phyloP scores from a whole-genome alignment of 2,329 filamentous ascomycete genomes.

The Alternaria postmessia region DNA sequence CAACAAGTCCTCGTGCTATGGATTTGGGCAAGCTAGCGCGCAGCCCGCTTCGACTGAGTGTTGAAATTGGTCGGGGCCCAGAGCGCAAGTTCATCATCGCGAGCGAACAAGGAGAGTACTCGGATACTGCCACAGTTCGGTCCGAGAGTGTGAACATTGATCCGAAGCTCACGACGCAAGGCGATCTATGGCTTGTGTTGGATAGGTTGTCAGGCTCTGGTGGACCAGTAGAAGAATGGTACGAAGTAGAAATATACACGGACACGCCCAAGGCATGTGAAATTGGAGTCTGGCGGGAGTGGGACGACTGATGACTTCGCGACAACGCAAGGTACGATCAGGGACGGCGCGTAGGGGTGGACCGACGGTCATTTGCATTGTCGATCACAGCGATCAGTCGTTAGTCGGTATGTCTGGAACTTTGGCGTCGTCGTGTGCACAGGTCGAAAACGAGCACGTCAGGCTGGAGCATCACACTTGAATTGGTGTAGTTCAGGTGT shows the following conservation, averaged over 20 bases:
- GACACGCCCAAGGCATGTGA: constrained; percentile 56
- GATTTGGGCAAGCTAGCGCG: constrained; percentile 42
- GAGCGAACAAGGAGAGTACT: constrained; percentile 77
- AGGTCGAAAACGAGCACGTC: background rate
- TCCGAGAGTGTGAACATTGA: constrained; percentile 78
- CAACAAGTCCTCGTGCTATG: constrained; percentile 36
- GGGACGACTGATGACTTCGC: constrained; percentile 46
- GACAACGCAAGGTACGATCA: background rate
- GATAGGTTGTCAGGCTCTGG: constrained; percentile 74
- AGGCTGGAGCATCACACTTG: background rate
- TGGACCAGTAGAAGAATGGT: constrained; percentile 57
- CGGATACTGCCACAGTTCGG: constrained; percentile 71
- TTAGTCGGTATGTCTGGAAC: background rate
- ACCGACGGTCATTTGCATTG: constrained; percentile 11
- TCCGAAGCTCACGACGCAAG: constrained; percentile 63
- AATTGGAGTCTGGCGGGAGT: constrained; percentile 56
- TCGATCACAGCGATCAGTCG: constrained; percentile 8
- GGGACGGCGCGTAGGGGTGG: constrained; percentile 3
- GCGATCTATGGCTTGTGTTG: constrained; percentile 80
- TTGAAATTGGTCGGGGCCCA: constrained; percentile 77
- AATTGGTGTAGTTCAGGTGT: background rate
- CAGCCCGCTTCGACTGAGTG: constrained; percentile 70
- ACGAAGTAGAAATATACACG: constrained; percentile 59
- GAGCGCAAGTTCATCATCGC: constrained; percentile 70
- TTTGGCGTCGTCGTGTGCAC: constrained; percentile 3